A percentile compares a stretch with the other conserved stretches of the same genome.
These are phyloP conservation scores for Lactifluus echinatus DNA, from an alignment of 768 basidiomycete species.

Conservation along the genomic window DNA sequence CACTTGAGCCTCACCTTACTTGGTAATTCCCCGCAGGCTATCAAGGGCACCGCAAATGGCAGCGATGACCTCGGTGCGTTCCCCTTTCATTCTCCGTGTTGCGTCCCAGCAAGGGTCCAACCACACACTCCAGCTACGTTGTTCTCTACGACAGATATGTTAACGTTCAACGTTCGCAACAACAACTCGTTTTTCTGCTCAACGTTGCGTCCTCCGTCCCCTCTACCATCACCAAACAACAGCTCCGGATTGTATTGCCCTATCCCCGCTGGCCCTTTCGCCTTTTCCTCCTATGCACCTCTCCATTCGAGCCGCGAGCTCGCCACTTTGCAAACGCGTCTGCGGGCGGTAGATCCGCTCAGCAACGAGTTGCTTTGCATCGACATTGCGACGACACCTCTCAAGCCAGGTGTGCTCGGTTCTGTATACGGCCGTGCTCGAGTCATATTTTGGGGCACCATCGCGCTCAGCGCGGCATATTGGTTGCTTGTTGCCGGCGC, in stretches of 20 bases:
- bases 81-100: slow-evolving; percentile 1
- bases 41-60: slow-evolving; percentile 49
- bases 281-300: slow-evolving; percentile 66
- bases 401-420: slow-evolving; percentile 45
- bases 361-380: slow-evolving; percentile 78
- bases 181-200: slow-evolving; percentile 71
- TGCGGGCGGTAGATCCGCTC: slow-evolving; percentile 85
- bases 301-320: slow-evolving; percentile 59
- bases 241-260: slow-evolving; percentile 57
- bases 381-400: slow-evolving; percentile 68
- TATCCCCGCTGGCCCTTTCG: slow-evolving; percentile 68
- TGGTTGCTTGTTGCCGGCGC: slow-evolving; percentile 78
- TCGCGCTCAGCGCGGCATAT: slow-evolving; percentile 68
- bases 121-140: slow-evolving; percentile 56
- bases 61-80: slow-evolving; percentile 62
- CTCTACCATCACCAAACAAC: slow-evolving; percentile 38
- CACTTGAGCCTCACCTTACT: slow-evolving; percentile 67
- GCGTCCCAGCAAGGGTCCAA: slow-evolving; percentile 12
- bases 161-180: slow-evolving; percentile 66
- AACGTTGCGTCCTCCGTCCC: slow-evolving; percentile 69
- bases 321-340: slow-evolving; percentile 73
- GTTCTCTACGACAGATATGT: slow-evolving; percentile 72
- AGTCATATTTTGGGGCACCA: slow-evolving; percentile 65
- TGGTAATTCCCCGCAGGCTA: slow-evolving; percentile 49
- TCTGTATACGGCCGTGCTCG: slow-evolving; percentile 57